Conservation (phyloP, 2,329 filamentous ascomycete species). For the Leptosphaerulina australis region DNA sequence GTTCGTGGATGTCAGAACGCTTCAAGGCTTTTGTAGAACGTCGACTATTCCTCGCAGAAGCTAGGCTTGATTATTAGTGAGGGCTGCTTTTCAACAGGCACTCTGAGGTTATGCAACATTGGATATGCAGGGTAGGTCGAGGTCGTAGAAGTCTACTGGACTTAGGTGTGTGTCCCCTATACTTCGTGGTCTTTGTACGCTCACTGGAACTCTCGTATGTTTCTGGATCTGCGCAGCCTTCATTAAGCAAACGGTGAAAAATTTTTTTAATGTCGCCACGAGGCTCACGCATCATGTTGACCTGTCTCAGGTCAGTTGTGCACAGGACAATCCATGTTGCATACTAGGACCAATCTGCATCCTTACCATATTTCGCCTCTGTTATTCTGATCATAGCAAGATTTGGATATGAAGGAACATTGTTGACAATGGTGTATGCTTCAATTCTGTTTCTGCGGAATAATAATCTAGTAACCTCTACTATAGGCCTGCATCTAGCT, state of each 20-base stretch:
- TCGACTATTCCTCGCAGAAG: too few species aligned
- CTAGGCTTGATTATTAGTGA: too few species aligned
- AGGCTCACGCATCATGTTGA: background rate
- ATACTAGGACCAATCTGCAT: slow-evolving; percentile 1
- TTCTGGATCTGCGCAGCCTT: background rate
- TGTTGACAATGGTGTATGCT: background rate
- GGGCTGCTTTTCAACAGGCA: slow-evolving; percentile 4
- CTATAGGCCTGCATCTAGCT: background rate
- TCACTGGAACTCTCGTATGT: background rate
- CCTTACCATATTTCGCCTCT: slow-evolving; percentile 9
- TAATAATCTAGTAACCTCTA: too few species aligned
- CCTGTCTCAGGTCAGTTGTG: background rate
- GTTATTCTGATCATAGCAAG: background rate
- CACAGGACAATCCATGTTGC: slow-evolving; percentile 1
- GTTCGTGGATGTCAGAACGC: too few species aligned
- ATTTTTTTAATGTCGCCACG: background rate
- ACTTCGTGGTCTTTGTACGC: background rate
- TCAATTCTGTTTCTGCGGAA: background rate
- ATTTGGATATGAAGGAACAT: background rate
- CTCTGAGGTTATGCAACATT: background rate
- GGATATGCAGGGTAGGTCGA: background rate
- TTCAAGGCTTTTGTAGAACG: too few species aligned
- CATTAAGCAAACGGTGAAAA: background rate
- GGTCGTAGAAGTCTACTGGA: background rate
- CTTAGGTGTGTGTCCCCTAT: slow-evolving; percentile 1